Conservation (phyloP, 805 yeast genomes). For the Huiozyma sinensis region DNA sequence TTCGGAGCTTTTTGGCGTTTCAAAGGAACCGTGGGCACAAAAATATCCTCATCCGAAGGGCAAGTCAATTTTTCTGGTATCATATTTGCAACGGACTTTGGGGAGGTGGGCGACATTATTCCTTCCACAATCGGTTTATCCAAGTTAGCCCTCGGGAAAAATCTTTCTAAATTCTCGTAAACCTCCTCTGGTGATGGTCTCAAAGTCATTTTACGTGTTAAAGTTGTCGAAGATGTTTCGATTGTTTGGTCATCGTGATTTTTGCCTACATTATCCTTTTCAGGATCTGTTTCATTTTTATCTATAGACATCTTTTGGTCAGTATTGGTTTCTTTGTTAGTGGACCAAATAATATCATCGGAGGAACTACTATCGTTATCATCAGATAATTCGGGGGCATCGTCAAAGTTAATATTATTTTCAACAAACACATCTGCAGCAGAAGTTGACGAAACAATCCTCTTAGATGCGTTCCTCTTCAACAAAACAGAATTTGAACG, state of each 20-base stretch:
- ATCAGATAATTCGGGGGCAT: slow-evolving; percentile 50
- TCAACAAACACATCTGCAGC: slow-evolving; percentile 53
- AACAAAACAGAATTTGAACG: slow-evolving; percentile 20
- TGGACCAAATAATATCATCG: slow-evolving; percentile 22
- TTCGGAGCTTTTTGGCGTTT: slow-evolving; percentile 27
- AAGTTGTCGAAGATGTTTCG: neutral
- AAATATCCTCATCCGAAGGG: neutral
- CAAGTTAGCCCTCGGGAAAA: slow-evolving; percentile 84
- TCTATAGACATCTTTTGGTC: slow-evolving; percentile 3
- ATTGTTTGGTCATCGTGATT: neutral
- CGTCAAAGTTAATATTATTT: slow-evolving; percentile 62
- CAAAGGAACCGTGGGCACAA: neutral
- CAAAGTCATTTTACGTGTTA: slow-evolving; percentile 45
- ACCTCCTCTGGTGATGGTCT: slow-evolving; percentile 94
- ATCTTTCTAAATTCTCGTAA: slow-evolving; percentile 81
- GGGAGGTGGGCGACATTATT: slow-evolving; percentile 47
- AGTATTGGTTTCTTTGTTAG: neutral
- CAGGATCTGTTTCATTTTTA: neutral
- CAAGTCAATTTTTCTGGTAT: neutral
- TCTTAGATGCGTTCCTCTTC: slow-evolving; percentile 23
- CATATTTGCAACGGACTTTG: slow-evolving; percentile 18
- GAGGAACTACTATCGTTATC: slow-evolving; percentile 34
- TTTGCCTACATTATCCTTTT: neutral
- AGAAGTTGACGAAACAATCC: slow-evolving; percentile 27
- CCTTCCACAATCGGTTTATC: slow-evolving; percentile 86